Conservation (phyloP, 371 early-diverging fungal species). For the Rhizopus delemar region DNA sequence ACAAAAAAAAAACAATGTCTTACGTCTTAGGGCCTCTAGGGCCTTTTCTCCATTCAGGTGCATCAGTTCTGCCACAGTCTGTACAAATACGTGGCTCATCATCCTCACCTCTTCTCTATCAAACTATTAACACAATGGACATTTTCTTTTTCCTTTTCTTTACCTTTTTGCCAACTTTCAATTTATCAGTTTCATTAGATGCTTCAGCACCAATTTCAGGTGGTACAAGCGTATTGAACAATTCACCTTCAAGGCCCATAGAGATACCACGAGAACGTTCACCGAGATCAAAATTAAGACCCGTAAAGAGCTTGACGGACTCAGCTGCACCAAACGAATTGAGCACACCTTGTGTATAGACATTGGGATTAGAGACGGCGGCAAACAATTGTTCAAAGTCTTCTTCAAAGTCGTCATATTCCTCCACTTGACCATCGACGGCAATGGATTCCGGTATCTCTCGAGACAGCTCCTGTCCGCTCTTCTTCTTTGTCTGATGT, state of each 20-base stretch:
- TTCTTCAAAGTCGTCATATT: constrained; percentile 11
- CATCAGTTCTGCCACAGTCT: constrained; percentile 73
- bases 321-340: constrained; percentile 27
- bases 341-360: constrained; percentile 37
- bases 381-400: constrained; percentile 7
- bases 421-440: constrained; percentile 2
- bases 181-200: constrained; percentile 14
- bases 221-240: constrained; percentile 7
- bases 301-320: constrained; percentile 35
- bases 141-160: neutral
- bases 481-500: neutral
- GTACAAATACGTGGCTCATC: constrained; percentile 28
- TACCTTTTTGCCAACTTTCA: constrained; percentile 28
- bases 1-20: constrained; percentile 15
- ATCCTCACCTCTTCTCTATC: constrained; percentile 12
- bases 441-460: neutral
- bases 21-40: constrained; percentile 73
- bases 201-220: constrained; percentile 20
- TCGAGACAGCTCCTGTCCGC: neutral
- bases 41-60: constrained; percentile 86
- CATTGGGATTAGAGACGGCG: constrained; percentile 13
- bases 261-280: constrained; percentile 43
- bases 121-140: neutral
- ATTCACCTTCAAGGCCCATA: constrained; percentile 31
- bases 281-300: constrained; percentile 36